Base-by-base conservation (phyloP, 805 yeast species). In the Phaffomyces antillensis region DNA sequence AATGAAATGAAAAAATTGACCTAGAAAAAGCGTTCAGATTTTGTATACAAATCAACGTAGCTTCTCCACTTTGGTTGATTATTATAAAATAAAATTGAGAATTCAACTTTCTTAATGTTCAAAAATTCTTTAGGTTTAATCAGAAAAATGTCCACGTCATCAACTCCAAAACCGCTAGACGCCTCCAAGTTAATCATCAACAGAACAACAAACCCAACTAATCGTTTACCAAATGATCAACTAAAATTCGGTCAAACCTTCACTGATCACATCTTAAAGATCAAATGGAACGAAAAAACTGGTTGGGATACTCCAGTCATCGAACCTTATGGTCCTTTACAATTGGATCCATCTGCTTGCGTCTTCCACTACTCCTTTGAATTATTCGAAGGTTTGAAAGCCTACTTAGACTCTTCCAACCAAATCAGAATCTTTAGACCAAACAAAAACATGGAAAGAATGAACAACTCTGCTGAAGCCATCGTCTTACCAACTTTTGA, bases 321-420 rank as follows among this genome's bases (percentile, higher is more conserved):
- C 64, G 77, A 77, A 53, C 97, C 98, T 23, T 89, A 86, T 63
- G 90, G 83, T 42, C 78, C 79, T 41, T 68, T 91, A 43, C 58
- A 72, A 16, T 65, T 91, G 47, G 96, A 90, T 60, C 99, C 99
- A 25, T 81, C 96, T 18, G 70, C 93, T 17, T 78, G 86, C 63
- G 98, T 90, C 31, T 81, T 91, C 70, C 99, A 91, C 72, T 91
- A 91, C 60, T 91, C 95, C 5, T 91, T 93, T 61, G 96, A 88
- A 66, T 76, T 91, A 48, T 93, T 91, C 55, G 99, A 91, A 71
- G 99, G 99, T 53, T 73, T 91, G 71, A 91, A 91, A 72, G 97
- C 97, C 13, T 91, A 90, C 75, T 68, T 72, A 53, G 80, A 78
- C 45, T 56, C 67, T 25, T 68, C 81, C 39, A 85, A 83, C 50